Evolutionary conservation across 2,329 filamentous ascomycete species (phyloP), one percentile per base, ranked within the genome.

Genomic region (Periconia macrospinosa): DNA sequence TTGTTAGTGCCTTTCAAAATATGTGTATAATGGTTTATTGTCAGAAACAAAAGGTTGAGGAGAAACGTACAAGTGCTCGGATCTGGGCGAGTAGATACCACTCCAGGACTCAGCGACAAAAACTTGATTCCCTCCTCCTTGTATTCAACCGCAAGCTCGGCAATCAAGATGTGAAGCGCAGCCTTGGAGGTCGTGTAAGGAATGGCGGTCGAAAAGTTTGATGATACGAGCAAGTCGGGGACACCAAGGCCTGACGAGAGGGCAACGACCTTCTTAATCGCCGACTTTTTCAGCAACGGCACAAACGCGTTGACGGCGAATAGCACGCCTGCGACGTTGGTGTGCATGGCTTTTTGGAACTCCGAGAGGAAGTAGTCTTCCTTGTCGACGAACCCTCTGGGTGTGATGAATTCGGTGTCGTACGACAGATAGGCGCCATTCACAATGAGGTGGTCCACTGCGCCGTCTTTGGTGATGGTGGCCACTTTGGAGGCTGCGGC

Each of bases 361-460:
- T 58, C 55, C 2, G 48, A 18, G 30, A 50, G 42, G 53, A 57
- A 55, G 13, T 46, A 19, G 20, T 49, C 42, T 40, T 56, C 52
- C 23, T 61, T 53, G 10, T 44, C 56, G 35, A 53, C 33, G 53
- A 40, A 23, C 57, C 64, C 23, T 8, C 50, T 58, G 14, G 68
- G 65, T 19, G 41, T 55, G 13, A 45, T 41, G 30, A 50, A 51
- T 44, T 62, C 45, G 1, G 59, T 51, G 11, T 53, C 44, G 14
- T 62, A 8, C 14, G 68, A 60, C n/a, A 74, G 52, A 17, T 70
- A 64, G 42, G 67, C 73, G 30, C 71, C 74, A 50, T 76, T 78
- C 47, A 75, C 69, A 54, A 79, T 74, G 15, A 80, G 60, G 44
- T 76, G 69, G 60, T 79, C 77, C 18, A 79, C 66, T 20, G 57